Evolutionary conservation across 192 early-diverging fungal species (phyloP).

Genomic region (Umbelopsis sp.): DNA sequence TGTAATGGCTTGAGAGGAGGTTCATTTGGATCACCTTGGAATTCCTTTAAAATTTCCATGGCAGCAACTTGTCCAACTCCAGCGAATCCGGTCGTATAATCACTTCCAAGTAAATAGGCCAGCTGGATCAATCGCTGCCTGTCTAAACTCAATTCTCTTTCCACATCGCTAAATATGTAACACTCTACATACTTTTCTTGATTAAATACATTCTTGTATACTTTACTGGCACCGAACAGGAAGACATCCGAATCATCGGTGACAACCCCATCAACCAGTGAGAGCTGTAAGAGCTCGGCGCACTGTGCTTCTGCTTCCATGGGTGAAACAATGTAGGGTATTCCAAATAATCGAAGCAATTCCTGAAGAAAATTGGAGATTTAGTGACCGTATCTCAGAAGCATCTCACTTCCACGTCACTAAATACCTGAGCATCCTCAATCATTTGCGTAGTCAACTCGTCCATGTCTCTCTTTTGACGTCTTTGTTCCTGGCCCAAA

Average conservation of each 20-base stretch:
- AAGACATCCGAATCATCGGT: conserved; percentile 98
- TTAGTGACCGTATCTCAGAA: background rate
- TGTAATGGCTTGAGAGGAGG: conserved; percentile 54
- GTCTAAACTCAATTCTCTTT: conserved; percentile 65
- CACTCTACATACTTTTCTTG: conserved; percentile 87
- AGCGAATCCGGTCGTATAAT: conserved; percentile 90
- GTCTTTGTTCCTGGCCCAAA: conserved; percentile 50
- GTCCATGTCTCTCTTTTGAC: conserved; percentile 60
- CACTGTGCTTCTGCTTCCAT: conserved; percentile 99
- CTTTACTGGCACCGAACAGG: conserved; percentile 79
- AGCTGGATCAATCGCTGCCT: conserved; percentile 77
- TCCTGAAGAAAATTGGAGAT: conserved; percentile 45
- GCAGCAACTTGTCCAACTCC: conserved; percentile 87
- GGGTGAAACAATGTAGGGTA: conserved; percentile 91
- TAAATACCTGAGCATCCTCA: conserved; percentile 61
- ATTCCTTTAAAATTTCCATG: conserved; percentile 87
- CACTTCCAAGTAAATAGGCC: conserved; percentile 93
- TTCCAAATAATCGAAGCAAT: conserved; percentile 87
- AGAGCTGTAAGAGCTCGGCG: conserved; percentile 60
- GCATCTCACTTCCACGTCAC: too few species aligned
- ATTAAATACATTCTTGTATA: conserved; percentile 96
- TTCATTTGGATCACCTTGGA: conserved; percentile 45
- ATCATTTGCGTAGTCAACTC: conserved; percentile 75
- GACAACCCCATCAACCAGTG: conserved; percentile 90
- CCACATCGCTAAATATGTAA: conserved; percentile 68